Evolutionary conservation across 1,284 basidiomycete species (phyloP).

Genomic region (Puccinia triticina): DNA sequence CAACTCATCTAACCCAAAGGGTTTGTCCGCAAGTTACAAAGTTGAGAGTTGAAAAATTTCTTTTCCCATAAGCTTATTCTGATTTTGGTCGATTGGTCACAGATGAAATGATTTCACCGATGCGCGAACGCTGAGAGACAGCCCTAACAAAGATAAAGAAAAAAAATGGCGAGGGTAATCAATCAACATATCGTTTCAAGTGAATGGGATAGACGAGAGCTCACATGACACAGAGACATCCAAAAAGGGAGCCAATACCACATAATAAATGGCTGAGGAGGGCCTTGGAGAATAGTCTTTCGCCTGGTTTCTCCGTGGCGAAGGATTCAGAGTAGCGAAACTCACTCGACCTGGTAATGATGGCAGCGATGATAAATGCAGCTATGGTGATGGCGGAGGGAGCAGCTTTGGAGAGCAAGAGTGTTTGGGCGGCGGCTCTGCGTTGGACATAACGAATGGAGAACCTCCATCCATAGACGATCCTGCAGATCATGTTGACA

Average conservation of each 20-base stretch:
- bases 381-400: neutral
- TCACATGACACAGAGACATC: slow-evolving; percentile 5
- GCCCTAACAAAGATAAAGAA: neutral
- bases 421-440: neutral
- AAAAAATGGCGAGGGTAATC: neutral
- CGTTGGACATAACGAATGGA: slow-evolving; percentile 5
- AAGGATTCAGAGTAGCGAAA: neutral
- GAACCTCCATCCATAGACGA: slow-evolving; percentile 33
- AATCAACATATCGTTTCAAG: too few species aligned
- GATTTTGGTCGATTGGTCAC: neutral
- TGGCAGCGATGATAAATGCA: slow-evolving; percentile 15
- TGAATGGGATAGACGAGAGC: too few species aligned
- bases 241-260: slow-evolving; percentile 13
- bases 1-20: too few species aligned
- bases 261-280: neutral
- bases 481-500: slow-evolving; percentile 46
- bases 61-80: neutral
- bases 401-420: neutral
- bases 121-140: neutral
- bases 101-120: neutral
- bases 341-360: slow-evolving; percentile 27
- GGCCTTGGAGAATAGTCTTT: neutral
- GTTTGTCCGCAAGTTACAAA: too few species aligned
- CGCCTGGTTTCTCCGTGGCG: neutral
- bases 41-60: too few species aligned